Evolutionary conservation across 2,329 filamentous ascomycete species (phyloP), one percentile per base, ranked within the genome.

Genomic region (Didymella pomorum): DNA sequence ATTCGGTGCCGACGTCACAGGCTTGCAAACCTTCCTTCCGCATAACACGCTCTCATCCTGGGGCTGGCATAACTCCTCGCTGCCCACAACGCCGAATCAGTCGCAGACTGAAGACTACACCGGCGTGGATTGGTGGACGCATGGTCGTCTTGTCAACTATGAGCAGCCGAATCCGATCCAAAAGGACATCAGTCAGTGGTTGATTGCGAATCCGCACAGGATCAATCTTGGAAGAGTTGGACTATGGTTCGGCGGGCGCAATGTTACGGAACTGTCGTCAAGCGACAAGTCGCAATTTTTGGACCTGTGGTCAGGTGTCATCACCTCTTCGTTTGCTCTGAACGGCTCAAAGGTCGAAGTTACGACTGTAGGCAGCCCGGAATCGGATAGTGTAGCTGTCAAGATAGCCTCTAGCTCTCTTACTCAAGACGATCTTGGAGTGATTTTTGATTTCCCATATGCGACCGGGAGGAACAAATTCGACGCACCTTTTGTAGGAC

Each of bases 381-480:
- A 41, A 12, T 31, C 43, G 6, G 51, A 54, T 10, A 47, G 33
- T 5, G 35, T 54, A 2, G 51, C 51, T 14, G 43, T 54, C 16
- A 41, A 29, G 12, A 8, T 54, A 21, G 14, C 43, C 5, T 53
- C 51, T 1, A 25, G 28, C 25, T 31, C 45, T 2, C 61, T 85
- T 8, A 67, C 63, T 4, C 60, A 62, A 1, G 78, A 75, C 0
- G 62, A 66, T 4, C 65, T 85, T 8, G 79, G 80, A 0, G 66
- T 85, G 6, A 84, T 83, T 62, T 79, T 85, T 53, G 82, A 85
- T 52, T 85, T 83, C 53, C 83, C 84, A 2, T 80, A 82, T 52
- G 76, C 82, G 20, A 80, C 77, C 16, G 76, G 76, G 11, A 69
- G 70, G 25, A 81, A 82, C 62, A 84, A 85, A 62, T 85, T 85